Evolutionary conservation across 139 green algal species (phyloP), one percentile per base, ranked within the genome.

Genomic region (Coelastrella sp.): DNA sequence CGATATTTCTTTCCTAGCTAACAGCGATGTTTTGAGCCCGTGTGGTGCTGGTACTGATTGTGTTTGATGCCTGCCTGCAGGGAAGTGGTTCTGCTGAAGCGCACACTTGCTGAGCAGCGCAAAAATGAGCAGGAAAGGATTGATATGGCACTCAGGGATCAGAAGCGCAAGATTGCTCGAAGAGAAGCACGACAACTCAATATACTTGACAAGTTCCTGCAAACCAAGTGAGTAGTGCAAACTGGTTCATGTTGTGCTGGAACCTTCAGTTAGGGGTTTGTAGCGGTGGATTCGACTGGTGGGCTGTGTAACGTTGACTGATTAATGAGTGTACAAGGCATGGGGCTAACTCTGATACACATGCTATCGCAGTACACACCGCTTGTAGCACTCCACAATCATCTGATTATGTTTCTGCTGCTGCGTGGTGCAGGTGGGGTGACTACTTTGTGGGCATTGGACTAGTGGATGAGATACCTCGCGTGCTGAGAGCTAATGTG

Each of bases 51-150:
- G 12, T 72, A 72, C 15, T 72, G 63, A 22, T 17, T 22, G 12
- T 14, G 12, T 78, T 1, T 78, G 24, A 7, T 19, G 19, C 25
- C 10, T 80, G 74, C 4, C 4, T 68, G 24, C 84, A 93, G 92
- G 78, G 92, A 94, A 89, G 82, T 91, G 22, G 89, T 94, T 8
- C 73, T 88, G 87, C 82, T 92, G n/a, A 92, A 92, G 86, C 89
- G 92, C 82, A 89, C 60, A 3, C 87, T 94, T 78, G 92, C 92
- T 27, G 92, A 94, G 58, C 70, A 78, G 65, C 87, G 87, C 68
- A 88, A 86, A 75, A 87, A 91, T 25, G 87, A 91, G 78, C 25
- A 88, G 60, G 92, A 94, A 87, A 61, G 89, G n/a, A 84, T 88
- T 8, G 60, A 89, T 35, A 72, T 70, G 20, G 89, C 89, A 25